Evolutionary conservation across 306 rosid genomes (phyloP).

Genomic region (Benincasa hispida): DNA sequence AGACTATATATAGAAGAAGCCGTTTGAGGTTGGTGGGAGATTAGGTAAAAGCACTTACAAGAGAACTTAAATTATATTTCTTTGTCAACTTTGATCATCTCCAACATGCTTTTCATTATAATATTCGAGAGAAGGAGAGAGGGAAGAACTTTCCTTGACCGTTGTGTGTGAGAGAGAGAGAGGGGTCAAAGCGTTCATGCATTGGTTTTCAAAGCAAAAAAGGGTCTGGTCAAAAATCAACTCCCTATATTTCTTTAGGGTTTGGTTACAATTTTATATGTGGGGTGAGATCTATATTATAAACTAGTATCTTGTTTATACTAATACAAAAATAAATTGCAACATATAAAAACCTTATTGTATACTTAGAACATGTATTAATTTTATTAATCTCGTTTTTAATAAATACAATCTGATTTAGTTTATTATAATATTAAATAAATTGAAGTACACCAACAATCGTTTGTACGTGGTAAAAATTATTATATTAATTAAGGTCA

Average conservation of each 20-base stretch:
- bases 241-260: not conserved
- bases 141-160: not conserved
- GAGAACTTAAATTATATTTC: not conserved
- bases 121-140: not conserved
- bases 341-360: not conserved
- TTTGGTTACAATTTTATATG: not conserved
- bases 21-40: not conserved
- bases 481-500: not conserved
- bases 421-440: not conserved
- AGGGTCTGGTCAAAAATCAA: not conserved
- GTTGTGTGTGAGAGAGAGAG: not conserved
- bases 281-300: too few species aligned
- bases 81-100: conserved; percentile 2
- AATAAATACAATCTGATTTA: not conserved
- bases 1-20: not conserved
- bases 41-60: not conserved
- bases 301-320: not conserved
- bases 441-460: not conserved
- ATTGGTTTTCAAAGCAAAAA: not conserved
- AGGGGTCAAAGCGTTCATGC: not conserved
- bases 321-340: too few species aligned
- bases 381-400: too few species aligned
- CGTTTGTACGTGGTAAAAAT: not conserved
- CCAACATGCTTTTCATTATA: not conserved
- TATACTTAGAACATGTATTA: too few species aligned